Conservation (phyloP, 306 rosid species). For the Vicia villosa region DNA sequence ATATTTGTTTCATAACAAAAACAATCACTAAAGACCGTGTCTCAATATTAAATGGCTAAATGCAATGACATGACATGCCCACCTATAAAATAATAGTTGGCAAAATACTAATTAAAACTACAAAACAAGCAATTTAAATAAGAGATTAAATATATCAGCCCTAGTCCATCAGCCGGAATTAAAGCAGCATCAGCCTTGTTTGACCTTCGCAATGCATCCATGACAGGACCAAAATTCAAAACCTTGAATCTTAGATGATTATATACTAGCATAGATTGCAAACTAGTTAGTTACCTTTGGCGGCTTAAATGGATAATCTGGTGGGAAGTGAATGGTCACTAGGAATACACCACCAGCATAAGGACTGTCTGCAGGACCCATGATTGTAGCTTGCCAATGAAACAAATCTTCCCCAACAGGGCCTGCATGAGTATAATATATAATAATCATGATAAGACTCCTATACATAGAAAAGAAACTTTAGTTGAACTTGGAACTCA, state of each 20-base stretch:
- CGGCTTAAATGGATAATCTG: slow-evolving; percentile 65
- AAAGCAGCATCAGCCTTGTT: not conserved
- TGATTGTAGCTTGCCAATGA: slow-evolving; percentile 61
- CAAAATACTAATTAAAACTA: not conserved
- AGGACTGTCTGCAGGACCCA: slow-evolving; percentile 61
- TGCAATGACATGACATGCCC: not conserved
- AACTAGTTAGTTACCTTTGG: slow-evolving; percentile 52
- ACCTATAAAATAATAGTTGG: not conserved
- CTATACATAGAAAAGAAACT: not conserved
- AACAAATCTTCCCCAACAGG: slow-evolving; percentile 59
- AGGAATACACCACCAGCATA: slow-evolving; percentile 61
- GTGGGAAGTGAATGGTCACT: slow-evolving; percentile 57
- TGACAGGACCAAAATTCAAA: not conserved
- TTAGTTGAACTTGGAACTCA: not conserved
- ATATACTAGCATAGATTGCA: not conserved
- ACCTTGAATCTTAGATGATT: not conserved
- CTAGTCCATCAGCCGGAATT: not conserved
- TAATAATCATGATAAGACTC: slow-evolving; percentile 11
- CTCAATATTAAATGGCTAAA: not conserved
- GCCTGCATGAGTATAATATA: slow-evolving; percentile 34
- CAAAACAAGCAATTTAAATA: not conserved
- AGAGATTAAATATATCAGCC: not conserved
- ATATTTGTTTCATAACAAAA: not conserved
- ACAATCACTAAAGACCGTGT: not conserved
- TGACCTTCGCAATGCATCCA: not conserved